Evolutionary conservation across 2,329 filamentous ascomycete species (phyloP), one percentile per base, ranked within the genome.

Genomic region (Fusarium sterilihyphosum): DNA sequence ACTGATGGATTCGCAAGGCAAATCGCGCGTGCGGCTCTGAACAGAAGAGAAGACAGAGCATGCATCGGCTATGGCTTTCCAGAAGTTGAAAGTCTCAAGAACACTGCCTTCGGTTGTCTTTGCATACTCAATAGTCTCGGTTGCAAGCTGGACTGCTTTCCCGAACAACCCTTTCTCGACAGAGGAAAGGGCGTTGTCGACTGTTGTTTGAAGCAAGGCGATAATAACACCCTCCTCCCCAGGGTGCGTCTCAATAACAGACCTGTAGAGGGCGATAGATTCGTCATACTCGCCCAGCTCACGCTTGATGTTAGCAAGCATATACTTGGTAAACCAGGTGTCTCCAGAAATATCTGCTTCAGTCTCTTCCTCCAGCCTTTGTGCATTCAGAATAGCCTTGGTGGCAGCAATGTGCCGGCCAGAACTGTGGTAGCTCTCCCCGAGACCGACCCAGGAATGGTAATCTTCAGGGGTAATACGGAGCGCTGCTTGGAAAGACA

Each of bases 371-470:
- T 96, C 93, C 9, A 98, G 87, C 61, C 89, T 89, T 79, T 96
- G 92, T 0, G 96, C 96, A 79, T 97, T 93, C 40, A 93, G 86
- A 75, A 98, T 96, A 2, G 96, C 95, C 79, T 96, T 96, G 8
- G 93, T 94, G 1, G 96, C 96, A n/a, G 96, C 96, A 68, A 98
- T 93, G 79, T 97, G 97, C 71, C 96, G 89, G 16, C 96, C 96
- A 22, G 95, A 97, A 76, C 94, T 96, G 80, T 98, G 93, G 79
- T 99, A 99, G 79, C 95, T 97, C 84, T 99, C 96, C n/a, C 96
- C 96, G 3, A 99, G 88, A 2, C 96, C 96, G 31, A 99, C 93
- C 91, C 96, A 99, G 1, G 94, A 97, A 83, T 99, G 93, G 79
- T 98, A 98, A 82, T 98, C 94, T 47, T 92, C 86, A 0, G 95